phyloP scores from a whole-genome alignment of 1,284 basidiomycete species.

The Cryptococcus jaspeensis region DNA sequence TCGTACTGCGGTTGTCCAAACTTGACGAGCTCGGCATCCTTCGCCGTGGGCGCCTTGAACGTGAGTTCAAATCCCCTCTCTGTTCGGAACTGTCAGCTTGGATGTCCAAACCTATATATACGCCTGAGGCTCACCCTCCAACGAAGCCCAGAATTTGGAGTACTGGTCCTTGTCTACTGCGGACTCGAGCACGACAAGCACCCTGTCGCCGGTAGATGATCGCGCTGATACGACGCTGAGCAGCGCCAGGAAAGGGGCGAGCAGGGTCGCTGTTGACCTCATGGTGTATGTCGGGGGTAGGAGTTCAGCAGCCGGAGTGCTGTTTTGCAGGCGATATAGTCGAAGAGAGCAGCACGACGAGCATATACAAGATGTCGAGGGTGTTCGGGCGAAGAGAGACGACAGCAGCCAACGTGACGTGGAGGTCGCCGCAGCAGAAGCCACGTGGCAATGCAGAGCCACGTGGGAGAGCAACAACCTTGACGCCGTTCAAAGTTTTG shows the following conservation, averaged over 20 bases:
- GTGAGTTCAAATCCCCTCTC: conserved; percentile 76
- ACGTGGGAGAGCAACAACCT: no score
- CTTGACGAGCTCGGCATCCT: conserved; percentile 63
- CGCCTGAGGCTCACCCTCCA: conserved; percentile 61
- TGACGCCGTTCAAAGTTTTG: no score
- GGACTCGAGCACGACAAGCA: conserved; percentile 79
- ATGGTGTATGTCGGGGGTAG: not conserved
- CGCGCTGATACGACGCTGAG: conserved; percentile 54
- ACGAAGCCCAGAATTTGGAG: conserved; percentile 73
- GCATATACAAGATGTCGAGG: not conserved
- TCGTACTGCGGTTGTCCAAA: conserved; percentile 72
- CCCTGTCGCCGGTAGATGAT: conserved; percentile 77
- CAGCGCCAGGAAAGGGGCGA: conserved; percentile 16
- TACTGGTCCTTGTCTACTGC: conserved; percentile 65
- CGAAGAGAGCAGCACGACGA: not conserved
- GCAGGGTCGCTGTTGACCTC: conserved; percentile 5
- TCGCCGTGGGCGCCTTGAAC: conserved; percentile 74
- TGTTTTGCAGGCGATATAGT: not conserved
- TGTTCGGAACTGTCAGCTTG: conserved; percentile 39
- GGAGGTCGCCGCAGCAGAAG: no score
- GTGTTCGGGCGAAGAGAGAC: not conserved
- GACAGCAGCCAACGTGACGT: no score
- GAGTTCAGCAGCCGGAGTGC: not conserved
- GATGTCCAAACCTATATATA: not conserved
- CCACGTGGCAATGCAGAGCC: not conserved